phyloP scores from a whole-genome alignment of 2,329 filamentous ascomycete species.

The Fusarium burgessii region DNA sequence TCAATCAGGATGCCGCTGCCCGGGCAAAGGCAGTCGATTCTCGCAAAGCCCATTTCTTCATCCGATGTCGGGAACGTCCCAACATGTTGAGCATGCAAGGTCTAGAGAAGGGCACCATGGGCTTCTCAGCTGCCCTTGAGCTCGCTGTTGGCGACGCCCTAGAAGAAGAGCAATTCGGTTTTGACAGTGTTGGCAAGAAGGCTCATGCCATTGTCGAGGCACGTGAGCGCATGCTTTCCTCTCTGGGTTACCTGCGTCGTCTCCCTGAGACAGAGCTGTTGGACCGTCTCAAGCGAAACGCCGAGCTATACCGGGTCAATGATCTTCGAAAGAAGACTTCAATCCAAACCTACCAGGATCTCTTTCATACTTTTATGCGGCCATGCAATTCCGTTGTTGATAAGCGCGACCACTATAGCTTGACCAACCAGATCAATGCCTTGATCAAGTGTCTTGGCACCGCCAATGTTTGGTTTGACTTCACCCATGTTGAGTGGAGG shows the following conservation, averaged over 20 bases:
- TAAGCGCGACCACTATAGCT: constrained; percentile 69
- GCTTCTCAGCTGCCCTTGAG: constrained; percentile 76
- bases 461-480: constrained; percentile 79
- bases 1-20: constrained; percentile 60
- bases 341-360: constrained; percentile 70
- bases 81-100: constrained; percentile 81
- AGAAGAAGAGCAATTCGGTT: constrained; percentile 71
- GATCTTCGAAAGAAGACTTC: constrained; percentile 63
- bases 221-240: constrained; percentile 67
- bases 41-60: constrained; percentile 67
- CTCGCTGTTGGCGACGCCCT: constrained; percentile 73
- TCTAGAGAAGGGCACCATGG: constrained; percentile 76
- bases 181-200: constrained; percentile 66
- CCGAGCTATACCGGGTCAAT: constrained; percentile 66
- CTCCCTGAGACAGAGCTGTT: constrained; percentile 69
- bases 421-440: constrained; percentile 77
- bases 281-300: constrained; percentile 68
- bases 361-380: constrained; percentile 70
- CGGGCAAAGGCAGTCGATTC: constrained; percentile 58
- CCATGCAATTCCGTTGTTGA: constrained; percentile 68
- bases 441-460: constrained; percentile 74
- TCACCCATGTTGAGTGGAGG: constrained; percentile 80
- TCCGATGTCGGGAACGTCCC: constrained; percentile 71
- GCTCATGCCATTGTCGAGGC: constrained; percentile 67
- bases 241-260: constrained; percentile 65